Base-by-base conservation (phyloP, 768 basidiomycete species). In the Mycena galopus region DNA sequence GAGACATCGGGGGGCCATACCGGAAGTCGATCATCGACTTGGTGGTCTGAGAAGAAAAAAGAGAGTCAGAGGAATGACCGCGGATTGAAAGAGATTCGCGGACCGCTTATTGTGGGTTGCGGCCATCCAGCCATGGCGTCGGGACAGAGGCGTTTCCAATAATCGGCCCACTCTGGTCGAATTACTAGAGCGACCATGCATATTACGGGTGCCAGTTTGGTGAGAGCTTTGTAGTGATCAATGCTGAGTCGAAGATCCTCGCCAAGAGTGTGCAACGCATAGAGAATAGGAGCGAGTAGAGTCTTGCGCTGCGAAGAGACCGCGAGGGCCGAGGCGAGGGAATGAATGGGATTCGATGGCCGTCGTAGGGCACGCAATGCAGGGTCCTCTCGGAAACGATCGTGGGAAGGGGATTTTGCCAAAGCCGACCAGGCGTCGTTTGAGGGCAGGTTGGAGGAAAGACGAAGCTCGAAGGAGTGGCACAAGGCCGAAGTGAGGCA, bases 111-210 rank as follows among this genome's bases (percentile, higher is more conserved):
- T 4, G 81, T 78, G 19, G 87, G 82, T 2, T 86, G 84, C 2
- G 90, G 89, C 94, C 94, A 94, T 32, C 81, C 79, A n/a, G 83
- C 81, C 74, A 88, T 83, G 30, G 87, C 86, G 55, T 88, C 87
- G 4, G 95, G 94, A 75, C 91, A 90, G 50, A 95, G 82, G 16
- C 96, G 88, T 77, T 93, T 92, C 96, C 96, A 97, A 78, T 96
- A 96, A 81, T 98, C 96, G 8, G 90, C 90, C 96, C 96, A 97
- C 78, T 96, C 96, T 0, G 92, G 90, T 23, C 94, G 89, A 19
- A 94, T 87, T 17, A 89, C 83, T 27, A 87, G 78, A 65, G 92
- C 91, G 67, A 93, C 80, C 6, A 85, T 84, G 78, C 92, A 93
- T 33, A 94, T 87, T 33, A 94, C 74, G 10, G 90, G 89, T 11